Conservation (phyloP, 2,329 filamentous ascomycete species). For the Arthrobotrys iridis region DNA sequence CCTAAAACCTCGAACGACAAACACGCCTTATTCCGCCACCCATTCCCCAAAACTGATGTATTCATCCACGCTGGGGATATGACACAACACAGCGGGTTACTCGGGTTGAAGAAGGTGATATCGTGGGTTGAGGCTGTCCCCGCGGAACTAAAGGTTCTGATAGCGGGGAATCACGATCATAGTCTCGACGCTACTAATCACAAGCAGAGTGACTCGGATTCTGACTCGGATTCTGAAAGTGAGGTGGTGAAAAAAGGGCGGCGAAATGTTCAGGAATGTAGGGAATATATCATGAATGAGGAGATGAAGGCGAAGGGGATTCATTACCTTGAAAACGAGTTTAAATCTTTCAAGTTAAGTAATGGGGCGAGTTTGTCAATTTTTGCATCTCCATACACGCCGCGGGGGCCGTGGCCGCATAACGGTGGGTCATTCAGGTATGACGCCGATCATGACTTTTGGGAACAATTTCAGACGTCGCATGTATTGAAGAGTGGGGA, state of each 20-base stretch:
- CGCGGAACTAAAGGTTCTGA: slow-evolving; percentile 69
- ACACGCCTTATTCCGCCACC: slow-evolving; percentile 25
- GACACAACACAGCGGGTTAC: slow-evolving; percentile 74
- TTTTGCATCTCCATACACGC: slow-evolving; percentile 38
- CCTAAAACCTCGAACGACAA: slow-evolving; percentile 5
- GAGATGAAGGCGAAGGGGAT: slow-evolving; percentile 65
- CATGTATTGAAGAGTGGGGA: not conserved
- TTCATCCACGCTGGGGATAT: slow-evolving; percentile 80
- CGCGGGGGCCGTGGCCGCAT: slow-evolving; percentile 23
- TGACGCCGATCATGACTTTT: not conserved
- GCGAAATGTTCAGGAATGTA: slow-evolving; percentile 65
- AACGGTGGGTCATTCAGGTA: slow-evolving; percentile 41
- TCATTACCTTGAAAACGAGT: slow-evolving; percentile 72
- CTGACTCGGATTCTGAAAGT: slow-evolving; percentile 59
- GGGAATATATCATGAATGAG: slow-evolving; percentile 64
- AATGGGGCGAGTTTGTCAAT: slow-evolving; percentile 71
- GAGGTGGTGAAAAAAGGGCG: too few relatives aligned
- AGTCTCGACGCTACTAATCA: slow-evolving; percentile 69
- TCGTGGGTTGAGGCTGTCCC: slow-evolving; percentile 74
- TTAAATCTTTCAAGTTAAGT: slow-evolving; percentile 66
- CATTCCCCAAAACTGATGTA: slow-evolving; percentile 75
- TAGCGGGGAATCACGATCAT: slow-evolving; percentile 77
- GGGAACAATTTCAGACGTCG: slow-evolving; percentile 62
- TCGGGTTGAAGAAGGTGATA: slow-evolving; percentile 69
- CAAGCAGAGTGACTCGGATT: slow-evolving; percentile 69